phyloP scores from a whole-genome alignment of 306 rosid species.

The Styphnolobium japonicum region DNA sequence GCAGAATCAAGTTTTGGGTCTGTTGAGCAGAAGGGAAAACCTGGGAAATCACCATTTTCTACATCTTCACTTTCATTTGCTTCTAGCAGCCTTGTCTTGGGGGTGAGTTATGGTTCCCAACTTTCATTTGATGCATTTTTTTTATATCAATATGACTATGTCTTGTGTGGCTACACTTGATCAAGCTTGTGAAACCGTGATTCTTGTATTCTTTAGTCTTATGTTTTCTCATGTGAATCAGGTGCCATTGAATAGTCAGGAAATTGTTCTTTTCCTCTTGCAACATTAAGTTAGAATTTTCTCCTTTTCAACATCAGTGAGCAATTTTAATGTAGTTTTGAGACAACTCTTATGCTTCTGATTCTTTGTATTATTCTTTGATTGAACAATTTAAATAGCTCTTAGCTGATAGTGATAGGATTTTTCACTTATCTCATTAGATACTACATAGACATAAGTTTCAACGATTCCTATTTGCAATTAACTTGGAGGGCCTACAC shows the following conservation, averaged over 20 bases:
- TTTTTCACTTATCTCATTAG: not conserved
- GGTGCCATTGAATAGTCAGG: not conserved
- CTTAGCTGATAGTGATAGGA: not conserved
- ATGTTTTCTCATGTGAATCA: not conserved
- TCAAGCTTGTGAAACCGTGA: not conserved
- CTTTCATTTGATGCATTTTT: conserved; percentile 21
- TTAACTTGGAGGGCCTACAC: not conserved
- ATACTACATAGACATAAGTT: not conserved
- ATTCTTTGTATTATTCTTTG: conserved; percentile 1
- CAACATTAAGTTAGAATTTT: not conserved
- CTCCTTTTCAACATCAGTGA: not conserved
- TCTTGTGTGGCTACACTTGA: not conserved
- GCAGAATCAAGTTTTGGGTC: conserved; percentile 87
- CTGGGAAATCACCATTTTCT: conserved; percentile 77
- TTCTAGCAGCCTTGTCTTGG: conserved; percentile 66
- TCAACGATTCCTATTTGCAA: not conserved
- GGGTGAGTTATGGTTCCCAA: conserved; percentile 60
- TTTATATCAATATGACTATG: not conserved
- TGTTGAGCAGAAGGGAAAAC: conserved; percentile 57
- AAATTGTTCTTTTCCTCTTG: not conserved
- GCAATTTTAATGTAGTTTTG: not conserved
- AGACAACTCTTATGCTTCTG: not conserved
- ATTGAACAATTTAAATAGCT: not conserved
- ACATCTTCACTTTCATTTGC: conserved; percentile 74
- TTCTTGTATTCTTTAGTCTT: not conserved